Evolutionary conservation across 768 basidiomycete species (phyloP).

Genomic region (Mrakia hoshinonis): DNA sequence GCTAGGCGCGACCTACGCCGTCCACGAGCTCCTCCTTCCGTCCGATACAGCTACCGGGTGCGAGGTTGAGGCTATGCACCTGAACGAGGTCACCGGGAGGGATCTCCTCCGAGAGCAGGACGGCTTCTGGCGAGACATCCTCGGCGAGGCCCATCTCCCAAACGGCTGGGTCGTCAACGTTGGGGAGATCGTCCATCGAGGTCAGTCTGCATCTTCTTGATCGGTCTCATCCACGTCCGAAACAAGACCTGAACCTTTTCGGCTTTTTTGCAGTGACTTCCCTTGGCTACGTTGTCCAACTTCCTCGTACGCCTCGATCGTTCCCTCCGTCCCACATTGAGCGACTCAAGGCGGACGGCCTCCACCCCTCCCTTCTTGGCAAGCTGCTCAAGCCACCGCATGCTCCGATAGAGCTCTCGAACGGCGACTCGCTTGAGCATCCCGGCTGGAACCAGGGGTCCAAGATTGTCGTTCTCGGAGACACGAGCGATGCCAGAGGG

Average conservation of each 20-base stretch:
- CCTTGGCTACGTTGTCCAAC: constrained; percentile 66
- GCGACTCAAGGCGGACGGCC: constrained; percentile 46
- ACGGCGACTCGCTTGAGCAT: constrained; percentile 51
- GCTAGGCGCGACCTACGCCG: constrained; percentile 57
- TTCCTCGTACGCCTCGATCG: constrained; percentile 57
- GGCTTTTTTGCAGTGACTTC: constrained; percentile 55
- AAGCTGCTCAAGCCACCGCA: constrained; percentile 47
- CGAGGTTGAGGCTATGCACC: constrained; percentile 47
- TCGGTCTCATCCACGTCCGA: not conserved
- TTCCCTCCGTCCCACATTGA: constrained; percentile 45
- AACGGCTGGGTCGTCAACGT: constrained; percentile 55
- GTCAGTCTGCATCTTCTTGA: constrained; percentile 40
- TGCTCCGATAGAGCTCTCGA: constrained; percentile 29
- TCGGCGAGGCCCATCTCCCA: constrained; percentile 35
- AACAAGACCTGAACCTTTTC: not conserved
- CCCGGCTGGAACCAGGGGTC: constrained; percentile 49
- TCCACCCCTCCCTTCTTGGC: constrained; percentile 59
- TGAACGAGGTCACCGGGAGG: constrained; percentile 56
- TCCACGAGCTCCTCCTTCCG: constrained; percentile 63
- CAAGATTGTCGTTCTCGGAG: constrained; percentile 67
- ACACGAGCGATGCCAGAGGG: constrained; percentile 55
- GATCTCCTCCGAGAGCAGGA: constrained; percentile 50
- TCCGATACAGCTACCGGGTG: constrained; percentile 49
- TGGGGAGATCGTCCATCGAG: constrained; percentile 66
- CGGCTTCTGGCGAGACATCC: constrained; percentile 60